These are phyloP conservation scores for Akanthomyces dipterigenus DNA, from an alignment of 2,329 filamentous ascomycete species.

Conservation along the genomic window DNA sequence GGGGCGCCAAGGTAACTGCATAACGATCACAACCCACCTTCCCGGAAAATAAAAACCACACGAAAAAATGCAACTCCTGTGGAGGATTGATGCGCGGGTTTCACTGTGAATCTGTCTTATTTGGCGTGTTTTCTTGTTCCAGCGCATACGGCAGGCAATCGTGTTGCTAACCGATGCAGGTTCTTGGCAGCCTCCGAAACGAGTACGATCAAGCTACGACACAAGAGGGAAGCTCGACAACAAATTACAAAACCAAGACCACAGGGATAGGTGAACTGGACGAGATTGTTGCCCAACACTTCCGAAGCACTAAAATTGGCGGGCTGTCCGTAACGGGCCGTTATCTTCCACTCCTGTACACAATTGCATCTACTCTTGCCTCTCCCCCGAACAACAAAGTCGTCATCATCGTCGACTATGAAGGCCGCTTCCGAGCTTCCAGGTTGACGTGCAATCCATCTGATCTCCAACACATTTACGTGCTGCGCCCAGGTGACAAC, in stretches of 20 bases:
- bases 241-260: slow-evolving; percentile 19
- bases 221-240: not conserved
- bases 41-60: not conserved
- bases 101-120: not conserved
- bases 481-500: slow-evolving; percentile 35
- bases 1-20: not conserved
- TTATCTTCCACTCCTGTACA: slow-evolving; percentile 48
- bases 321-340: slow-evolving; percentile 46
- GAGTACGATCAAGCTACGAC: not conserved
- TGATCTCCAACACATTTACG: slow-evolving; percentile 44
- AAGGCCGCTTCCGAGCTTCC: slow-evolving; percentile 48
- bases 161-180: not conserved
- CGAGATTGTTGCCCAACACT: slow-evolving; percentile 38
- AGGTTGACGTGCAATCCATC: slow-evolving; percentile 31
- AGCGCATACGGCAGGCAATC: not conserved
- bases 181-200: not conserved
- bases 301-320: slow-evolving; percentile 39
- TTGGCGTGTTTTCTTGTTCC: not conserved
- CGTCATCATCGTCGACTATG: slow-evolving; percentile 49
- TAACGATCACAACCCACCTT: not conserved
- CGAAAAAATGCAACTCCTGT: not conserved
- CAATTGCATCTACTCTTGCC: slow-evolving; percentile 46
- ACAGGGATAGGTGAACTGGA: slow-evolving; percentile 41
- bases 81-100: too few species aligned
- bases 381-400: slow-evolving; percentile 39